Evolutionary conservation across 805 yeast genomes (phyloP), one percentile per base, ranked within the genome.

Genomic region (Sungouiella blattae): DNA sequence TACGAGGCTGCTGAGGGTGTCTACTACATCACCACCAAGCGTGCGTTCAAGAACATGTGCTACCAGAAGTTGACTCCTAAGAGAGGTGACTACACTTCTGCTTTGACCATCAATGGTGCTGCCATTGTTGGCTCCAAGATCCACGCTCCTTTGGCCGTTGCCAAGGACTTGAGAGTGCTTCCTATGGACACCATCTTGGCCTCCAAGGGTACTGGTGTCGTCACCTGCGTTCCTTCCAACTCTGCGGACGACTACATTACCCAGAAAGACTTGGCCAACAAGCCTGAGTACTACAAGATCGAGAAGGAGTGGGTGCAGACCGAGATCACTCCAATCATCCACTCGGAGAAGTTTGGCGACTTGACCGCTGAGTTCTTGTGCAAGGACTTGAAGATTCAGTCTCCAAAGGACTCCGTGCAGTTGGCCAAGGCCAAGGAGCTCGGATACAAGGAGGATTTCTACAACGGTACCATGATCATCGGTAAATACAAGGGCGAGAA

Each of bases 151-250:
- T 68, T 84, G 49, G 77, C 96, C 9, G 72, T 71, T 15, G 69
- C 79, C 59, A 68, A 77, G 35, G 77, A 81, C 49, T 69, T 93
- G 47, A 75, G 93, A 53, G 83, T 93, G 38, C 75, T 93, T 47
- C 98, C 98, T 50, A 93, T 93, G 98, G 98, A 91, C 64, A 87
- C 97, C 25, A 91, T 93, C 37, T 73, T 91, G 60, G 94, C 95
- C 26, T 73, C 80, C 37, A 93, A 93, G 71, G 98, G 98, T 76
- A 93, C 98, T 30, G 98, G 98, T 71, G 97, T 93, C 30, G 98
- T 93, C 39, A 91, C 98, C 5, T 93, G 96, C 71, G 98, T 89
- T 44, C 98, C 98, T 44, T 83, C 96, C n/a, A 96, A 89, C 64
- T 89, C 98, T 39, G 98, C 98, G 42, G 98, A 93, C 69, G 98